A percentile compares a stretch with the other conserved stretches of the same genome.
phyloP scores from a whole-genome alignment of 495 filamentous ascomycete genomes.

The Talaromyces wortmannii region DNA sequence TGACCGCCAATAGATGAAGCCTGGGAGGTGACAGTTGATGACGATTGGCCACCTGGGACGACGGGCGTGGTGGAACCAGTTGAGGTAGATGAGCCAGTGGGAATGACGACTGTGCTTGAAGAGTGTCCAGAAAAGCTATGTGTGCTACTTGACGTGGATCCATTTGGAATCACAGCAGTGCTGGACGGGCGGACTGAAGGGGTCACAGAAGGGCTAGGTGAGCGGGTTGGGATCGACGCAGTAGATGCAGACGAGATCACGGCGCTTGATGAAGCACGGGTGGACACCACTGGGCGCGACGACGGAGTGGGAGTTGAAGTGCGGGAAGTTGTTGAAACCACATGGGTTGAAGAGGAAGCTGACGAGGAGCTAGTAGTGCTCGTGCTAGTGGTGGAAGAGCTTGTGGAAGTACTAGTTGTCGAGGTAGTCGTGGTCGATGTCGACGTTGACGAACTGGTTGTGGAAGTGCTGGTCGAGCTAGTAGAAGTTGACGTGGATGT shows the following conservation, averaged over 20 bases:
- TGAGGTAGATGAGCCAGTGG: no score
- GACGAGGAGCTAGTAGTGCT: background rate
- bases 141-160: no score
- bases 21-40: no score
- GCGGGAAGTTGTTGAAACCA: background rate
- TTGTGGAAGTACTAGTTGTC: constrained; percentile 9
- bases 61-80: no score
- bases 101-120: no score
- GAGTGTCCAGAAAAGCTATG: no score
- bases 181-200: no score
- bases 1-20: background rate
- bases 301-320: background rate
- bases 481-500: constrained; percentile 4
- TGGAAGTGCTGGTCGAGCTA: constrained; percentile 3
- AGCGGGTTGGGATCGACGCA: background rate
- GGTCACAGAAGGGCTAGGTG: background rate
- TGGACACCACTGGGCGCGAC: background rate
- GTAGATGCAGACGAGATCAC: background rate
- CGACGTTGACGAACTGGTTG: constrained; percentile 13
- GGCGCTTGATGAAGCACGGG: background rate
- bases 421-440: constrained; percentile 15
- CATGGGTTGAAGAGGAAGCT: background rate
- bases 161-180: no score
- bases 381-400: constrained; percentile 10
- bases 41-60: no score